Evolutionary conservation across 805 yeast species (phyloP), one percentile per base, ranked within the genome.

Genomic region (Millerago galiae): DNA sequence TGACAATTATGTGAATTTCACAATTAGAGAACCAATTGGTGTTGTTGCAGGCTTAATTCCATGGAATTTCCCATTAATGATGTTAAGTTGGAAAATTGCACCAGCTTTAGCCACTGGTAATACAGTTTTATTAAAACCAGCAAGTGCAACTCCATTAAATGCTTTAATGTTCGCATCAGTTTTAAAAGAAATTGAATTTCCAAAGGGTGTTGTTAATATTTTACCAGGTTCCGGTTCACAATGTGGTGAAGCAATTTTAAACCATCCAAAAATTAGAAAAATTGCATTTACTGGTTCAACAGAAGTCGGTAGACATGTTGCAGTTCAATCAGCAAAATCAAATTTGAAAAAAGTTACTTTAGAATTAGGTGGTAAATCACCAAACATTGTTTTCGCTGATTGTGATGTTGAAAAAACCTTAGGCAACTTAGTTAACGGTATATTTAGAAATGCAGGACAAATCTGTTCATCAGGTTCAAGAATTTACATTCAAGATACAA

Each of bases 211-310:
- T 46, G 74, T 82, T 42, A 81, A 81, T 66, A 72, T 83, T 51
- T 70, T 83, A 34, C 79, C 86, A 53, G 90, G 90, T 53, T 77
- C 79, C 44, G 91, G 90, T 60, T 71, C 75, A 57, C 70, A 72
- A 50, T 77, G 82, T 53, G 91, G 91, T 70, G 73, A 77, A 48
- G 79, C 85, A 42, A 75, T 83, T 53, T 67, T 83, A 40, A 70
- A 70, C 50, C 89, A 83, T 60, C 83, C 79, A 54, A 73, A 68
- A 59, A 76, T 83, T 55, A 78, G 79, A 66, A 83, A 83, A 67
- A 70, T 83, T 56, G 86, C 90, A 11, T 83, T 83, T 66, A 83
- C 91, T 42, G 91, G 91, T 58, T 83, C 90, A 27, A 83, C 91
- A 36, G 79, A 74, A 40, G 72, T 81, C 48, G 91, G 91, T 67